Base-by-base conservation (phyloP, 176 grass and related monocot species). In the Carex parvula region DNA sequence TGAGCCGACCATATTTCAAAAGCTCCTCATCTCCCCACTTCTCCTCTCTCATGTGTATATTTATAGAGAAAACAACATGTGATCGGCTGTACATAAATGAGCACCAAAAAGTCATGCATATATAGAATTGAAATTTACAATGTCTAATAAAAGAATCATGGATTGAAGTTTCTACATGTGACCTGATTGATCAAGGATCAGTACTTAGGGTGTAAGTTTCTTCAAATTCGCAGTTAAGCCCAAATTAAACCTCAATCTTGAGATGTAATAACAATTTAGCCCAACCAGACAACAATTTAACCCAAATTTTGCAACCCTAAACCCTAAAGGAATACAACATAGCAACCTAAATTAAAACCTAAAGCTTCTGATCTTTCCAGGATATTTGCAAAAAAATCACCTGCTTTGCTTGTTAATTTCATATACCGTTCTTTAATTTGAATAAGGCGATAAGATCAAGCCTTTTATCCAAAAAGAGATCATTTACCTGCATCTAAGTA, bases 401-500 rank as follows among this genome's bases (percentile, higher is more conserved):
- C 94, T 94, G 94, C 94, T 97, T 87, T 97, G 94, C 87, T 92
- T 97, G 86, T 97, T 97, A 44, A 44, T 32, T 17, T 6, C 5
- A 37, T 7, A 53, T 74, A 67, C 29, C 16, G 46, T 48, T 52
- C 70, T 24, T 9, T 17, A 59, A 24, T 54, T 55, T 42, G 52
- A 53, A 4, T 52, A 58, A 15, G 42, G 64, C 39, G 3, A 81
- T 81, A 77, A 33, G 20, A 41, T 41, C 4, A 41, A 41, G 39
- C 39, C 39, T 41, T 41, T 6, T 41, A 41, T 41, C 4, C 4
- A 41, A 41, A 41, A 41, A 33, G 20, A 54, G 76, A 65, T 35
- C 70, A 32, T 52, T 77, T 74, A 98, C 96, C 96, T 95, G 96
- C 96, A 95, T 83, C 96, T 89, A 74, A 98, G 85, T 42, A 98